phyloP scores from a whole-genome alignment of 257 asterid genomes.

The Solanum chaucha region DNA sequence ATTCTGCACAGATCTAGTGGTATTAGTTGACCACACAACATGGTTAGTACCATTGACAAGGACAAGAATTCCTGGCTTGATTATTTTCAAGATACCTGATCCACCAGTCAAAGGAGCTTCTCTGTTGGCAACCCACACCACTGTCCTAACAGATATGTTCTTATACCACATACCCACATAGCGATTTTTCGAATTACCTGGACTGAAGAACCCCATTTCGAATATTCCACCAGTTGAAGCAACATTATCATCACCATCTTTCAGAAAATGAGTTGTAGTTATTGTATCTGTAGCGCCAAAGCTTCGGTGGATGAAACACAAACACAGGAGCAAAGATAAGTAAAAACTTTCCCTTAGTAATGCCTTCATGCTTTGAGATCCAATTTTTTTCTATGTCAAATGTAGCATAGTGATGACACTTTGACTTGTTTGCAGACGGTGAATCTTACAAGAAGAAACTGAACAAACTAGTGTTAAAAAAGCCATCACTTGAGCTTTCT shows the following conservation, averaged over 20 bases:
- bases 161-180: conserved; percentile 14
- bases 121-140: conserved; percentile 9
- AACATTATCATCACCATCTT: neutral
- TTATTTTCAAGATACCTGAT: conserved; percentile 4
- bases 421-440: neutral
- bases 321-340: neutral
- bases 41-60: conserved; percentile 1
- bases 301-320: neutral
- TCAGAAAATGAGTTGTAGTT: neutral
- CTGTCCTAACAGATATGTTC: neutral
- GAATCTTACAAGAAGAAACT: neutral
- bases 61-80: conserved; percentile 2
- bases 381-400: neutral
- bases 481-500: neutral
- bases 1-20: neutral
- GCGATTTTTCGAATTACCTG: conserved; percentile 5
- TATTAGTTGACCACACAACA: conserved; percentile 10
- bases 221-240: conserved; percentile 7
- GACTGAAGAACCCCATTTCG: conserved; percentile 19
- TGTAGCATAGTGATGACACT: neutral
- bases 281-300: neutral
- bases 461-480: neutral
- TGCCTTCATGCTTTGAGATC: neutral
- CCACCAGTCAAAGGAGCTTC: neutral
- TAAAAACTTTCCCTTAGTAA: neutral